phyloP scores from a whole-genome alignment of 1,284 basidiomycete species.

The Pseudozyma sp. region DNA sequence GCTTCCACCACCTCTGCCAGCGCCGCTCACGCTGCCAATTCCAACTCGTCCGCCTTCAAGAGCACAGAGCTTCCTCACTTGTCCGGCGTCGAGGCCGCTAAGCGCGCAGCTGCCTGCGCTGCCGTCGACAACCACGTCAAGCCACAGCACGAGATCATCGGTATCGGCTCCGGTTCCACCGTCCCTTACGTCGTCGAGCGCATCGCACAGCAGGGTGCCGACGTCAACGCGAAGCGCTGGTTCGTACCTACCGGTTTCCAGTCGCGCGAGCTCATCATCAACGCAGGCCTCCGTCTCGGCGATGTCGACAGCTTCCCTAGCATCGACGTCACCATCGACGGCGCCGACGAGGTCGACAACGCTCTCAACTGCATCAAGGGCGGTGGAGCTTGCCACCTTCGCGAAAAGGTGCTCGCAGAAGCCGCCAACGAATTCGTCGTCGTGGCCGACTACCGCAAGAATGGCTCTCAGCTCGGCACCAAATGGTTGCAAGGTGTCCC shows the following conservation, averaged over 20 bases:
- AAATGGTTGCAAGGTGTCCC: conserved; percentile 89
- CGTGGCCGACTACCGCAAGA: conserved; percentile 93
- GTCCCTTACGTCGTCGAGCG: conserved; percentile 98
- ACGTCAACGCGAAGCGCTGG: conserved; percentile 76
- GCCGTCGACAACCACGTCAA: conserved; percentile 91
- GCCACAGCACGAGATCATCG: conserved; percentile 81
- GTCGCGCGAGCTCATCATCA: conserved; percentile 92
- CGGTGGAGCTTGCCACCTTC: conserved; percentile 93
- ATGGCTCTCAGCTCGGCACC: conserved; percentile 80
- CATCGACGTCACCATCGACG: conserved; percentile 96
- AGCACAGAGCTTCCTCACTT: conserved; percentile 28
- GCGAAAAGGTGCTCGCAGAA: conserved; percentile 95
- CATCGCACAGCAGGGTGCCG: conserved; percentile 84
- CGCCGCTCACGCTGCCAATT: conserved; percentile 32
- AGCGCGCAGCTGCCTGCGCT: conserved; percentile 90
- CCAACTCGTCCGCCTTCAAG: conserved; percentile 36
- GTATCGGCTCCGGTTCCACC: conserved; percentile 78
- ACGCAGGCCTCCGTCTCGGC: conserved; percentile 80
- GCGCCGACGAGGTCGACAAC: conserved; percentile 93
- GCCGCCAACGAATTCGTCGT: conserved; percentile 89
- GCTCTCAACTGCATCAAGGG: conserved; percentile 96
- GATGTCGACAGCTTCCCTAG: conserved; percentile 80
- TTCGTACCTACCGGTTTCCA: conserved; percentile 80
- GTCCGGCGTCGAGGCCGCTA: conserved; percentile 73
- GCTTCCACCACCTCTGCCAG: conserved; percentile 16